A percentile compares a stretch with the other conserved stretches of the same genome.
These are phyloP conservation scores for Botrytis sinoallii DNA, from an alignment of 2,329 filamentous ascomycete species.

Conservation along the genomic window DNA sequence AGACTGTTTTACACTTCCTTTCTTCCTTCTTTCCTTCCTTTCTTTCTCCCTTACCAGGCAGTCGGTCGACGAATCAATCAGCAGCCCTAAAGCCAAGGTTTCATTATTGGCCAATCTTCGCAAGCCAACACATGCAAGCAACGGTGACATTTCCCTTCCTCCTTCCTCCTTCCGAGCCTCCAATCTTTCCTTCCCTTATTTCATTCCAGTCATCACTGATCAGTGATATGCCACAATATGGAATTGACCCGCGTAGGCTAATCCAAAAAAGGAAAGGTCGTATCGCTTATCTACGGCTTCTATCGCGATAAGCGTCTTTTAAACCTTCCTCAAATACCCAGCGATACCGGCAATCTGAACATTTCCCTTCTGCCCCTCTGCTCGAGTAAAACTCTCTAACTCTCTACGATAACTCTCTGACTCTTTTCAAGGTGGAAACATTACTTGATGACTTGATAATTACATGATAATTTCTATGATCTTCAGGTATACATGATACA, in stretches of 20 bases:
- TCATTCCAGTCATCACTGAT: neutral
- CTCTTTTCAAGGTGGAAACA: neutral
- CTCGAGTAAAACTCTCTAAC: neutral
- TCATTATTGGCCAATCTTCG: neutral
- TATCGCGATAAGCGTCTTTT: constrained; percentile 7
- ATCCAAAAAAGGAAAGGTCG: neutral
- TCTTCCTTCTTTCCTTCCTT: neutral
- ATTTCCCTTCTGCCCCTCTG: no score
- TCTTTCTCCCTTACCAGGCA: neutral
- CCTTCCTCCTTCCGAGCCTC: neutral
- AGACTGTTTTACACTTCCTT: neutral
- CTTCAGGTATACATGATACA: neutral
- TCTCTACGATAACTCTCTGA: neutral
- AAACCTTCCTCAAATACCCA: neutral
- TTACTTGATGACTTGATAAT: neutral
- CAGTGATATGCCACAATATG: neutral
- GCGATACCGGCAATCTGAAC: constrained; percentile 6
- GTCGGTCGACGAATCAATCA: neutral
- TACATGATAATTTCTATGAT: constrained; percentile 6
- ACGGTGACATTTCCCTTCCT: neutral
- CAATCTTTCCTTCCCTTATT: neutral
- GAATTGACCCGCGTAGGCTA: neutral
- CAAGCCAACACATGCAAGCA: neutral
- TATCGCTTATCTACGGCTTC: constrained; percentile 14
- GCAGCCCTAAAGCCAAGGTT: neutral